Base-by-base conservation (phyloP, 805 yeast species). In the Suhomyces emberorum region DNA sequence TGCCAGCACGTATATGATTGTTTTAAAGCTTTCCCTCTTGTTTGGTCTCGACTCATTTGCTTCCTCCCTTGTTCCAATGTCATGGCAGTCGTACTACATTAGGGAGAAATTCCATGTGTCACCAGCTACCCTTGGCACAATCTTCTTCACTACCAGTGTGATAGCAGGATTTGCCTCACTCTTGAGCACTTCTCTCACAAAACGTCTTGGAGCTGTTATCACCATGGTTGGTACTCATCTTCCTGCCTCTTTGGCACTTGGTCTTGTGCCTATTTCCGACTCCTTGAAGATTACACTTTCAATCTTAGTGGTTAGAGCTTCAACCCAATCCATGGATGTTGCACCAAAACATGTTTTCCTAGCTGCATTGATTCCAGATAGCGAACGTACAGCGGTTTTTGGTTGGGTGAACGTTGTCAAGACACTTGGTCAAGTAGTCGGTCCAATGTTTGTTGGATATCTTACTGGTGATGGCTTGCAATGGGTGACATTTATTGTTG, bases 271-370 rank as follows among this genome's bases (percentile, higher is more conserved):
- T 7, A 39, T 69, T 10, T 72, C 76, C 4, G 38, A 49, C 3
- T 52, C 59, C 17, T 47, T 67, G 22, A 30, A 37, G 3, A 30
- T 55, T 8, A 60, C 73, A 41, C 39, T 67, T 34, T 44, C 55
- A 10, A 49, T 63, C 3, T 40, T 64, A 28, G 43, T 67, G 3
- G 39, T 60, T 10, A 55, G 75, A 47, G 61, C 71, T 1, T 46
- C 59, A 2, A 64, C 71, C 23, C 69, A 70, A 43, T 54, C 70
- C 16, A 70, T 72, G 76, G 77, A 72, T 42, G 57, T 65, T 19
- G 72, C 75, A 1, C 70, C 76, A 7, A 72, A 72, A 37, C 71
- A 68, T 32, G 73, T 71, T 4, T 70, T 71, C 41, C 54, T 70
- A 15, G 69, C 74, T 7, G 52, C 73, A 0, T 54, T 65, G 21